Evolutionary conservation across 2,329 filamentous ascomycete species (phyloP).

Genomic region (Trichoderma lentiforme): DNA sequence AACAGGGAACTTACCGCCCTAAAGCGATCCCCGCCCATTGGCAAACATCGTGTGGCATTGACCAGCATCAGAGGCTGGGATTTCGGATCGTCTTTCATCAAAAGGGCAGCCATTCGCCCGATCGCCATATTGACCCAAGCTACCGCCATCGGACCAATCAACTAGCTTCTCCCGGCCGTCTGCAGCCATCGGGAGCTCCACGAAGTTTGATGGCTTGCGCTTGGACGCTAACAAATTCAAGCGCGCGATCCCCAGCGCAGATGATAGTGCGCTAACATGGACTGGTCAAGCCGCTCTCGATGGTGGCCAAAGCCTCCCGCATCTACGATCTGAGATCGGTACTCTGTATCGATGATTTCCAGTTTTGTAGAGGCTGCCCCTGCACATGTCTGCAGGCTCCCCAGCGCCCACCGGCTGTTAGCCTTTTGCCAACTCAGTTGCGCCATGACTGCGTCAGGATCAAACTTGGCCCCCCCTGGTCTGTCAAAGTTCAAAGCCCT

Average conservation of each 20-base stretch:
- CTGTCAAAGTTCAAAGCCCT: not conserved
- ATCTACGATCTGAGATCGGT: slow-evolving; percentile 8
- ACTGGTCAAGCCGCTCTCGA: not conserved
- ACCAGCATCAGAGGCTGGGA: not conserved
- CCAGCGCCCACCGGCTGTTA: not conserved
- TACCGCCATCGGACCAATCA: slow-evolving; percentile 18
- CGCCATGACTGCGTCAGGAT: slow-evolving; percentile 1
- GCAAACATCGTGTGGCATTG: not conserved
- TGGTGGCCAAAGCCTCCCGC: slow-evolving; percentile 1
- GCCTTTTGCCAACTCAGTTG: not conserved
- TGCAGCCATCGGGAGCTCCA: not conserved
- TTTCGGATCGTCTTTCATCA: slow-evolving; percentile 9
- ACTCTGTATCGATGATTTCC: slow-evolving; percentile 3
- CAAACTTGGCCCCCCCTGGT: not conserved
- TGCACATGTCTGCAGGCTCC: not conserved
- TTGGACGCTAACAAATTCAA: not conserved
- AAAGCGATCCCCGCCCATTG: not conserved
- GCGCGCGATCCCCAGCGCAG: not conserved
- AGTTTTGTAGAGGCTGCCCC: not conserved
- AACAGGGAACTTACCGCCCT: not conserved
- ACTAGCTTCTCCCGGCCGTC: not conserved
- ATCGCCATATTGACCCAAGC: slow-evolving; percentile 2
- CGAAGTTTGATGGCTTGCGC: not conserved
- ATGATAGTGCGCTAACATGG: slow-evolving; percentile 14
- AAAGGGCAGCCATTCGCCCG: not conserved